These are phyloP conservation scores for Starmera caribaea DNA, from an alignment of 805 yeast genomes.

Conservation along the genomic window DNA sequence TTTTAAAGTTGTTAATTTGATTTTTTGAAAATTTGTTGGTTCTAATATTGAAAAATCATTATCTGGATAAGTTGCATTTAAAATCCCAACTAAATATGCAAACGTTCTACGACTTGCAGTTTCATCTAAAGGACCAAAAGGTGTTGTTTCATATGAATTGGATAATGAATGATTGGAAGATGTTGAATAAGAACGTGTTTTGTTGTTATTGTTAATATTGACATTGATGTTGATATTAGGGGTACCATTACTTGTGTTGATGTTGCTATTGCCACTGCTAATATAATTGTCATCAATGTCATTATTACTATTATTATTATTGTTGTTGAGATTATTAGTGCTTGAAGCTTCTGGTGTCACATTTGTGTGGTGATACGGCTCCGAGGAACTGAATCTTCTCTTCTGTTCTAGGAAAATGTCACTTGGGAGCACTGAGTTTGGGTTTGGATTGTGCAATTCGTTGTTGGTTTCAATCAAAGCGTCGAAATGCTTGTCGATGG, in stretches of 20 bases:
- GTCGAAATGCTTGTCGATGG: conserved; percentile 75
- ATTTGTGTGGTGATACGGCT: conserved; percentile 9
- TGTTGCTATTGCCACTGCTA: no score
- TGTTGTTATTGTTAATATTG: no score
- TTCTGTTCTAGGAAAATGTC: conserved; percentile 30
- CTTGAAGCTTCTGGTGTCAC: background rate
- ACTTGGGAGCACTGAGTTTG: conserved; percentile 9
- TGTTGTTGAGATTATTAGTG: no score
- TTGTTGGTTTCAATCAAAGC: conserved; percentile 26
- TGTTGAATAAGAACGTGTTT: no score
- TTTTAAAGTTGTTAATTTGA: conserved; percentile 37
- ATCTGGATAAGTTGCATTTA: conserved; percentile 91
- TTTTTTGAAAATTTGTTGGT: conserved; percentile 63
- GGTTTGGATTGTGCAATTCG: conserved; percentile 9
- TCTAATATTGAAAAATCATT: conserved; percentile 86
- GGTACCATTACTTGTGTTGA: no score
- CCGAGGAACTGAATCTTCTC: conserved; percentile 25
- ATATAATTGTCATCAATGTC: no score
- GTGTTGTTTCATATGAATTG: conserved; percentile 33
- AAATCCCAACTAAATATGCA: conserved; percentile 81
- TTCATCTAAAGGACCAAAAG: conserved; percentile 87
- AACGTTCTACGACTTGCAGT: conserved; percentile 83
- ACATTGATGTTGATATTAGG: no score
- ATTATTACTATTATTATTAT: no score
- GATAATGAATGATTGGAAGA: conserved; percentile 2